These are phyloP conservation scores for Begonia fuchsioides DNA, from an alignment of 306 rosid species.

Conservation along the genomic window DNA sequence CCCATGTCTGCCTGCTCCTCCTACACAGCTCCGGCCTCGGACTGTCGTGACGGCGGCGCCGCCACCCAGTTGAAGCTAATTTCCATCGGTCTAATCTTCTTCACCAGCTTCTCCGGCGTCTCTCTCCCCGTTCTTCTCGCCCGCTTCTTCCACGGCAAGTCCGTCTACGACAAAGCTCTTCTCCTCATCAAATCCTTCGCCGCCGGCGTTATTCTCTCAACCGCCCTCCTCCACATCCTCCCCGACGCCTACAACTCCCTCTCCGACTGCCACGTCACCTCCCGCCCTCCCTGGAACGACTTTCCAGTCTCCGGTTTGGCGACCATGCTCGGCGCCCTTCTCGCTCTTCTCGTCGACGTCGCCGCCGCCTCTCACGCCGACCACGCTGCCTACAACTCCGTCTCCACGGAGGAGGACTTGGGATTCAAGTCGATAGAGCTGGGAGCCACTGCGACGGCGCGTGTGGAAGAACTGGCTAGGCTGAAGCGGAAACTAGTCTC, in stretches of 20 bases:
- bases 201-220: slow-evolving; percentile 89
- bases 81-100: slow-evolving; percentile 60
- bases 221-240: slow-evolving; percentile 88
- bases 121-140: slow-evolving; percentile 60
- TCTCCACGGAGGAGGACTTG: slow-evolving; percentile 16
- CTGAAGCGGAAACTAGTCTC: slow-evolving; percentile 81
- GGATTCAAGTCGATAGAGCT: slow-evolving; percentile 3
- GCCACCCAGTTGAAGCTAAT: slow-evolving; percentile 47
- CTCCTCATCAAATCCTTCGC: slow-evolving; percentile 73
- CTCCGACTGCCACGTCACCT: slow-evolving; percentile 62
- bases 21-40: slow-evolving; percentile 23
- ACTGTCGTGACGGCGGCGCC: slow-evolving; percentile 50
- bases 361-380: slow-evolving; percentile 63
- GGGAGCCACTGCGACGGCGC: slow-evolving; percentile 1
- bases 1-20: slow-evolving; percentile 36
- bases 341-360: slow-evolving; percentile 63
- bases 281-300: slow-evolving; percentile 75
- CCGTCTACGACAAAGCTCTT: slow-evolving; percentile 59
- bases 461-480: slow-evolving; percentile 22
- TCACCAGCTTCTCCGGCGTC: slow-evolving; percentile 63
- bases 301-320: slow-evolving; percentile 78
- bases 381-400: slow-evolving; percentile 38
- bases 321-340: slow-evolving; percentile 47
- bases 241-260: slow-evolving; percentile 84
- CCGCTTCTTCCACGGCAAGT: slow-evolving; percentile 57